These are phyloP conservation scores for Diplodia corticola DNA, from an alignment of 2,329 filamentous ascomycete genomes.

Conservation along the genomic window DNA sequence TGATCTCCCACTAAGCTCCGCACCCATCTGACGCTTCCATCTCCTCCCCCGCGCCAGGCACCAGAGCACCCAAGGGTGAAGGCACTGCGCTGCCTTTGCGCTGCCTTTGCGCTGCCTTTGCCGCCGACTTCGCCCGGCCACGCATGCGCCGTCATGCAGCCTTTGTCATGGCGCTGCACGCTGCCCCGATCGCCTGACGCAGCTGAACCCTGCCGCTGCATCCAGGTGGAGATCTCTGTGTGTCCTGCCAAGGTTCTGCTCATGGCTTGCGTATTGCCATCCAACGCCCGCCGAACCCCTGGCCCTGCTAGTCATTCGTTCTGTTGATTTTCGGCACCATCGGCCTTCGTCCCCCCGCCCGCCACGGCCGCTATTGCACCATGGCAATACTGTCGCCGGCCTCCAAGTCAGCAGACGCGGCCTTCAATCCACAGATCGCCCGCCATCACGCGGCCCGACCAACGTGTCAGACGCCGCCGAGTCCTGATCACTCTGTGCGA, in stretches of 20 bases:
- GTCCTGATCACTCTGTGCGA: constrained; percentile 5
- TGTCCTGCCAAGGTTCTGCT: not conserved
- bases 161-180: not conserved
- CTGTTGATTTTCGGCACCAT: not conserved
- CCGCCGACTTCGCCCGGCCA: not conserved
- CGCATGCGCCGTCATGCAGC: not conserved
- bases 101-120: not conserved
- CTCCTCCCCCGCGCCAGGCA: constrained; percentile 2
- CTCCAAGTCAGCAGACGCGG: constrained; percentile 2
- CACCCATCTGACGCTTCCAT: not conserved
- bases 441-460: constrained; percentile 7
- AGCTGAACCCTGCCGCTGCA: not conserved
- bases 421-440: not conserved
- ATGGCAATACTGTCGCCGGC: not conserved
- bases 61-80: not conserved
- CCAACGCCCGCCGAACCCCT: not conserved
- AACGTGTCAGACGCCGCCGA: constrained; percentile 20
- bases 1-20: constrained; percentile 18
- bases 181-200: not conserved
- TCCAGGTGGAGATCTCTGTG: not conserved
- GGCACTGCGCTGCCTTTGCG: not conserved
- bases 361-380: not conserved
- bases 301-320: constrained; percentile 6
- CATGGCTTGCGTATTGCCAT: not conserved
- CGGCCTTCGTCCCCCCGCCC: constrained; percentile 8